Percentiles rank a stretch among this genome's conserved stretches.
Evolutionary conservation across 768 basidiomycete genomes (phyloP).

Genomic region (Tulasnella sp.): DNA sequence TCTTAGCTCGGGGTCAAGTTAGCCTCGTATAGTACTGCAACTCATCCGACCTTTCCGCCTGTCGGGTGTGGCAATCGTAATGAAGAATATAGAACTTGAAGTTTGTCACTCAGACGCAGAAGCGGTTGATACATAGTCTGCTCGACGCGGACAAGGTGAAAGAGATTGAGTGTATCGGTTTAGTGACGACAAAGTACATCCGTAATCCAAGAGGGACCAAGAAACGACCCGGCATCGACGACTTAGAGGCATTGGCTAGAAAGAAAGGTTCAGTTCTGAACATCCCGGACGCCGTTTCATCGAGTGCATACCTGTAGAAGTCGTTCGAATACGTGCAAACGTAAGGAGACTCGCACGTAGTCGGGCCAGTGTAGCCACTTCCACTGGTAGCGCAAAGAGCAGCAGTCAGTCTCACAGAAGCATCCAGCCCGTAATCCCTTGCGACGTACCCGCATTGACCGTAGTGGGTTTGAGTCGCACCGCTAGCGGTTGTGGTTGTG

Average conservation of each 20-base stretch:
- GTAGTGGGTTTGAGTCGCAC: not conserved
- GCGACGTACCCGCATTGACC: slow-evolving; percentile 20
- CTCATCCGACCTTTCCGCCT: not conserved
- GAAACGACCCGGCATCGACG: not conserved
- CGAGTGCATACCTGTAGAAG: slow-evolving; percentile 6
- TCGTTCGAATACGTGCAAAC: slow-evolving; percentile 24
- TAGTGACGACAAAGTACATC: not conserved
- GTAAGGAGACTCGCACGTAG: slow-evolving; percentile 25
- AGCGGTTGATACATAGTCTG: not conserved
- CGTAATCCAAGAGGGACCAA: not conserved
- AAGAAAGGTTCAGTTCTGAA: not conserved
- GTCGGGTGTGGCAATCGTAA: not conserved
- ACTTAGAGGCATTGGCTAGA: slow-evolving; percentile 1
- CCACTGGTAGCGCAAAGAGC: not conserved
- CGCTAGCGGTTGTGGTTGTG: not conserved
- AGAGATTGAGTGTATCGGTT: not conserved
- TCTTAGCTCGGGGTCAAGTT: slow-evolving; percentile 65
- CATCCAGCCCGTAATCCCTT: no score
- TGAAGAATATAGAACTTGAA: not conserved
- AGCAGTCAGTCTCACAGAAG: not conserved
- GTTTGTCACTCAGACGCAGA: not conserved
- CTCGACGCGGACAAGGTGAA: not conserved
- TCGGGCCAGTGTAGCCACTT: slow-evolving; percentile 23
- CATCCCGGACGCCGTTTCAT: not conserved
- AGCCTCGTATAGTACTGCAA: slow-evolving; percentile 60